Conservation (phyloP, 2,329 filamentous ascomycete species). For the Cytospora piceae region DNA sequence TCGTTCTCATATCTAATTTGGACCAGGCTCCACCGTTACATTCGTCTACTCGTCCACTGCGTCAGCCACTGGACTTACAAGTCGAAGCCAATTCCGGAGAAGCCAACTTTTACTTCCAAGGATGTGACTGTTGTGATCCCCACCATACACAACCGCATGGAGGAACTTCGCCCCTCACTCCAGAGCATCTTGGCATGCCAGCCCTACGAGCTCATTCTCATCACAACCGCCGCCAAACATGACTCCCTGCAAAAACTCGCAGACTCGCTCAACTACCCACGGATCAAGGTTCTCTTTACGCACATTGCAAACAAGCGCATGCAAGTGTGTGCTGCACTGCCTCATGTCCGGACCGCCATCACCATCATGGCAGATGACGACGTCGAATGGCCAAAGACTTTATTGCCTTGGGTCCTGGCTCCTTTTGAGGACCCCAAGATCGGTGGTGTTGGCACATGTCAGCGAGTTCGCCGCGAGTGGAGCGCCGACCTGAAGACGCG, state of each 20-base stretch:
- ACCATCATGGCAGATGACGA: conserved; percentile 96
- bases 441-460: conserved; percentile 90
- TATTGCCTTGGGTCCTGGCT: conserved; percentile 89
- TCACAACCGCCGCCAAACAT: conserved; percentile 83
- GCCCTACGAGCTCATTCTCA: conserved; percentile 76
- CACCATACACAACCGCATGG: conserved; percentile 84
- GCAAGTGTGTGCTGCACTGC: conserved; percentile 89
- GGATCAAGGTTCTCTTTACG: conserved; percentile 75
- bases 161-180: conserved; percentile 81
- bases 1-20: neutral
- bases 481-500: conserved; percentile 61
- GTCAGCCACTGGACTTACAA: conserved; percentile 85
- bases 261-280: conserved; percentile 60
- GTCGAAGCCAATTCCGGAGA: conserved; percentile 79
- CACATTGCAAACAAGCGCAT: conserved; percentile 92
- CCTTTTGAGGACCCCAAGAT: conserved; percentile 85
- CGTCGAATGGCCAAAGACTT: conserved; percentile 85
- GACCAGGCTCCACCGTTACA: conserved; percentile 80
- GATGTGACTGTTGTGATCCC: conserved; percentile 96
- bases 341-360: conserved; percentile 79
- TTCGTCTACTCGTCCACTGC: conserved; percentile 83
- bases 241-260: conserved; percentile 69
- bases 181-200: conserved; percentile 73
- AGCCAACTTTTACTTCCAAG: conserved; percentile 76
- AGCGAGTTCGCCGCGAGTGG: conserved; percentile 75